Evolutionary conservation across 2,329 filamentous ascomycete species (phyloP).

Genomic region (Colletotrichum sojae): DNA sequence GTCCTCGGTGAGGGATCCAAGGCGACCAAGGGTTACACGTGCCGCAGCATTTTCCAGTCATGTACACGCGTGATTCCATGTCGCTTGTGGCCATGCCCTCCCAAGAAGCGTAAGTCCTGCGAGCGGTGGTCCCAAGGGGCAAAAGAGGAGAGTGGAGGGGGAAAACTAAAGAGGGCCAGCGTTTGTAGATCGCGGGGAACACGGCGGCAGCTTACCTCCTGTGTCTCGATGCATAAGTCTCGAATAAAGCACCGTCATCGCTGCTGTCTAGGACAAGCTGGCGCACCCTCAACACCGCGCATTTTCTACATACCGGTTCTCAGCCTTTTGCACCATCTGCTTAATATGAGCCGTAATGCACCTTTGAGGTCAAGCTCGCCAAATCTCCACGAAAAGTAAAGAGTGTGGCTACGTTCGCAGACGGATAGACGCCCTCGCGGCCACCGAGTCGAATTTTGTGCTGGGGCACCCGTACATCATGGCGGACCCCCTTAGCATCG

Average conservation of each 20-base stretch:
- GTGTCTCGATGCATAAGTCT: background rate
- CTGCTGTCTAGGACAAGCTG: background rate
- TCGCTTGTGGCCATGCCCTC: slow-evolving; percentile 26
- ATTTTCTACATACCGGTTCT: background rate
- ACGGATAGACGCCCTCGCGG: background rate
- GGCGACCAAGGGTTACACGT: background rate
- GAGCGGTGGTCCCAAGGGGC: background rate
- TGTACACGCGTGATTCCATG: slow-evolving; percentile 16
- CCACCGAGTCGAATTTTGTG: background rate
- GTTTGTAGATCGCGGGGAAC: slow-evolving; percentile 15
- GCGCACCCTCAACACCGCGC: background rate
- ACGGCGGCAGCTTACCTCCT: slow-evolving; percentile 3
- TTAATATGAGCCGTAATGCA: slow-evolving; percentile 15
- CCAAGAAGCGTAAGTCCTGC: background rate
- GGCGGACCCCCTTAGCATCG: slow-evolving; percentile 46
- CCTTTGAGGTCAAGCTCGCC: background rate
- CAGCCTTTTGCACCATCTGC: background rate
- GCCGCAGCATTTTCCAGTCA: slow-evolving; percentile 7
- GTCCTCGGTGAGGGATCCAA: background rate
- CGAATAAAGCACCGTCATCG: slow-evolving; percentile 10
- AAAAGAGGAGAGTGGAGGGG: background rate
- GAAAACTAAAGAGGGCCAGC: background rate
- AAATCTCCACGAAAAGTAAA: background rate
- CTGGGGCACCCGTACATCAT: background rate
- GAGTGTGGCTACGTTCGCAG: background rate